Conservation (phyloP, 108 stramenopile genomes). For the Fistulifera pelliculosa region DNA sequence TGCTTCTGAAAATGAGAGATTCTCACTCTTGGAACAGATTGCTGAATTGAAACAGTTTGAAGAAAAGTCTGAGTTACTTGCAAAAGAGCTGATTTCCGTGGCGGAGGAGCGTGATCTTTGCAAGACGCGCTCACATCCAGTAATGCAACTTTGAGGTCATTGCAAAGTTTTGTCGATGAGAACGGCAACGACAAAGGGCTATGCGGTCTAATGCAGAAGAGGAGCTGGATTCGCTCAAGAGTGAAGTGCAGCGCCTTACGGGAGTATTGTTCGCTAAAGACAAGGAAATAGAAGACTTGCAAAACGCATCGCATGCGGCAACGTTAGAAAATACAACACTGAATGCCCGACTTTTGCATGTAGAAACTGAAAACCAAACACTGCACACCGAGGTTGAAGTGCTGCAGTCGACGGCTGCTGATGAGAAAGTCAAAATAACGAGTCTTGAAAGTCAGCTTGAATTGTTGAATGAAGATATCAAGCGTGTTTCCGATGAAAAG, state of each 20-base stretch:
- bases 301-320: background rate
- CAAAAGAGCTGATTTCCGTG: conserved; percentile 1
- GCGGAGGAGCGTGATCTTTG: conserved; percentile 14
- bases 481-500: too few relatives aligned
- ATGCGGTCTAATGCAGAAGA: conserved; percentile 1
- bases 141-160: conserved; percentile 3
- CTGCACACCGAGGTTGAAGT: background rate
- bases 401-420: background rate
- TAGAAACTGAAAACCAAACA: conserved; percentile 1
- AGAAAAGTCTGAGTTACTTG: background rate
- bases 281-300: too few relatives aligned
- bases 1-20: conserved; percentile 1
- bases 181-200: background rate
- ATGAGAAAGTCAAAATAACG: background rate
- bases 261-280: too few relatives aligned
- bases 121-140: conserved; percentile 6
- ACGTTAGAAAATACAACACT: background rate
- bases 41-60: conserved; percentile 1
- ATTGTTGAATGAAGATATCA: background rate
- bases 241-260: too few relatives aligned
- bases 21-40: background rate
- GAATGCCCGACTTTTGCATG: background rate
- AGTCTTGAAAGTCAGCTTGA: background rate
- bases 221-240: background rate
- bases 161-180: conserved; percentile 7